These are phyloP conservation scores for Hortaea sp. DNA, from an alignment of 2,329 filamentous ascomycete genomes.

Conservation along the genomic window DNA sequence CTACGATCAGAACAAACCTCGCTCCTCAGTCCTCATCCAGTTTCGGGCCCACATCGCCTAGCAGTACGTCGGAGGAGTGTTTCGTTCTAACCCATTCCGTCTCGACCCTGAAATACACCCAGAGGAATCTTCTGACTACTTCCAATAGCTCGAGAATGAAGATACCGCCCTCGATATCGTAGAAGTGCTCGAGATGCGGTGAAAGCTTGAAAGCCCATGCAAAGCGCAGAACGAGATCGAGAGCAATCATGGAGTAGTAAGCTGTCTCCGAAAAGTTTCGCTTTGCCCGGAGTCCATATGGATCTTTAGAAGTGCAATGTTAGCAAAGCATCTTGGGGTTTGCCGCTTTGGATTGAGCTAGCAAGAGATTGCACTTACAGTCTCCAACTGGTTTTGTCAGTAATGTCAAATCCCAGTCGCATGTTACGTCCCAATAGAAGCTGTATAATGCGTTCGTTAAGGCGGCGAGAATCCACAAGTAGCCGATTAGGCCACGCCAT, in stretches of 20 bases:
- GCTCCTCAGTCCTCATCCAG: conserved; percentile 2
- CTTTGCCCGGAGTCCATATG: conserved; percentile 66
- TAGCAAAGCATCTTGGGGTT: not conserved
- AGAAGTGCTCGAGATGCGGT: conserved; percentile 69
- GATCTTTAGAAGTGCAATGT: conserved; percentile 34
- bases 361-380: not conserved
- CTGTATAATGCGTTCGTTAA: conserved; percentile 79
- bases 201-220: conserved; percentile 87
- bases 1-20: no score
- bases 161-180: conserved; percentile 78
- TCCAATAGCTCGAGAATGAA: conserved; percentile 82
- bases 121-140: conserved; percentile 82
- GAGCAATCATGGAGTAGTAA: conserved; percentile 71
- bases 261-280: conserved; percentile 63
- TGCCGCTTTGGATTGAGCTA: not conserved
- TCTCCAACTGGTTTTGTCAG: conserved; percentile 27
- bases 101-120: conserved; percentile 94
- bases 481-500: not conserved
- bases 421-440: conserved; percentile 97
- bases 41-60: conserved; percentile 6
- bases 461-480: conserved; percentile 17
- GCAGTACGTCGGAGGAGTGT: conserved; percentile 1
- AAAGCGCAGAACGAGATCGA: conserved; percentile 75
- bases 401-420: conserved; percentile 93
- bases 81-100: conserved; percentile 60